Evolutionary conservation across 2,329 filamentous ascomycete species (phyloP).

Genomic region (Penicillium verrucosum): DNA sequence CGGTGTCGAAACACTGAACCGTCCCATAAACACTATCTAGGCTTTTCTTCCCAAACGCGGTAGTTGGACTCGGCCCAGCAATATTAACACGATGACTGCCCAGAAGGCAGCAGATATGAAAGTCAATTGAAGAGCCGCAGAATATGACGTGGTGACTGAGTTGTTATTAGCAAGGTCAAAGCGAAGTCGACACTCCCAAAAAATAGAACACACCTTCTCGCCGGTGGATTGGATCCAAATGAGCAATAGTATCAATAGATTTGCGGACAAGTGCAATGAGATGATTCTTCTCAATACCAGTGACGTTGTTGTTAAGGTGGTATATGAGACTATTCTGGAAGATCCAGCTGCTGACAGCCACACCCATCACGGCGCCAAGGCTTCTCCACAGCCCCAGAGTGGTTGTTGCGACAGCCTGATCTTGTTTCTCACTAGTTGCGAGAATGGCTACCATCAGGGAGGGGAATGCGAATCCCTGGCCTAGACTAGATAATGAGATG

Average conservation of each 20-base stretch:
- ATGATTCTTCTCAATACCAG: conserved; percentile 55
- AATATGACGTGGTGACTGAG: conserved; percentile 39
- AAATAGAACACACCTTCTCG: conserved; percentile 41
- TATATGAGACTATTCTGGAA: conserved; percentile 66
- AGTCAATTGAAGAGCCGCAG: conserved; percentile 35
- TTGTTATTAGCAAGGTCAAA: conserved; percentile 15
- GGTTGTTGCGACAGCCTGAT: conserved; percentile 67
- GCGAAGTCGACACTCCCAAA: neutral
- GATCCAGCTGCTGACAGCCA: conserved; percentile 67
- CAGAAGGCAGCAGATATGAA: conserved; percentile 40
- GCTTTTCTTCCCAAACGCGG: conserved; percentile 31
- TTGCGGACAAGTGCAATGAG: conserved; percentile 51
- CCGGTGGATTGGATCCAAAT: conserved; percentile 46
- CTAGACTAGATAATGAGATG: conserved; percentile 56
- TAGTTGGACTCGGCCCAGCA: conserved; percentile 33
- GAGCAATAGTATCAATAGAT: conserved; percentile 49
- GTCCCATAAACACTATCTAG: neutral
- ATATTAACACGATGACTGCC: conserved; percentile 32
- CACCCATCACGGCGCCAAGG: conserved; percentile 69
- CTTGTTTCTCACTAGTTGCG: conserved; percentile 56
- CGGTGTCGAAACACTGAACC: neutral
- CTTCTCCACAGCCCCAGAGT: conserved; percentile 70
- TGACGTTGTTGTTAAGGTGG: conserved; percentile 59
- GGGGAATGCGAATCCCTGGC: conserved; percentile 64
- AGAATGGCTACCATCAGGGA: conserved; percentile 63